Evolutionary conservation across 768 basidiomycete species (phyloP).

Genomic region (Dioszegia aurantiaca): DNA sequence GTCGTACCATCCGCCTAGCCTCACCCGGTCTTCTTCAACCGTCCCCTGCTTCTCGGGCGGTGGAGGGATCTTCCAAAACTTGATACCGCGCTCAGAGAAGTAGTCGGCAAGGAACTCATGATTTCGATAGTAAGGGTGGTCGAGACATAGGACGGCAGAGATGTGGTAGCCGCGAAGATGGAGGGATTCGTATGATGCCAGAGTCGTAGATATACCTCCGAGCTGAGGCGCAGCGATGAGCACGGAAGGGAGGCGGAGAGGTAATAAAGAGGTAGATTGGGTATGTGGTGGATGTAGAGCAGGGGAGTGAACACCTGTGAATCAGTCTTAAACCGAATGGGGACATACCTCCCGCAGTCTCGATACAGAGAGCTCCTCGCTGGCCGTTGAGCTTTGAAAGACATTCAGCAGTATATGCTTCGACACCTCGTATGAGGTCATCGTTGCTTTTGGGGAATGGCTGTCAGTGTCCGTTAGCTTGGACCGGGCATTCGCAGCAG

Average conservation of each 20-base stretch:
- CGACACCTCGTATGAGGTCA: conserved; percentile 65
- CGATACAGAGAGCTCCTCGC: conserved; percentile 67
- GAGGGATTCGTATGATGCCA: conserved; percentile 89
- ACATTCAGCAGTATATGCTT: conserved; percentile 62
- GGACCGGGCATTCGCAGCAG: background rate
- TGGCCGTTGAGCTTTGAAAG: conserved; percentile 48
- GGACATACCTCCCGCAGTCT: conserved; percentile 84
- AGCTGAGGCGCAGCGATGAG: conserved; percentile 84
- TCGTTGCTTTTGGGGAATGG: conserved; percentile 63
- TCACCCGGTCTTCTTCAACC: conserved; percentile 55
- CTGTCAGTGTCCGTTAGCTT: conserved; percentile 18
- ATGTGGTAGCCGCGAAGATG: conserved; percentile 83
- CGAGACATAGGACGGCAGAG: conserved; percentile 77
- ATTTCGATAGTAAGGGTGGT: conserved; percentile 82
- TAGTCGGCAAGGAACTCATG: conserved; percentile 75
- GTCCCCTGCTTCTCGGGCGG: conserved; percentile 48
- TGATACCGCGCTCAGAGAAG: conserved; percentile 66
- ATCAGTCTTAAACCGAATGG: background rate
- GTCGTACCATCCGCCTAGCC: conserved; percentile 71
- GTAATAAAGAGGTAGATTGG: conserved; percentile 80
- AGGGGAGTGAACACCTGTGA: conserved; percentile 84
- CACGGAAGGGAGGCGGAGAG: conserved; percentile 80
- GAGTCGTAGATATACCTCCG: conserved; percentile 89
- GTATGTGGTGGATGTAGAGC: conserved; percentile 71
- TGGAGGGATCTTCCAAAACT: conserved; percentile 47